Base-by-base conservation (phyloP, 495 filamentous ascomycete genomes). In the Daldinia loculata region DNA sequence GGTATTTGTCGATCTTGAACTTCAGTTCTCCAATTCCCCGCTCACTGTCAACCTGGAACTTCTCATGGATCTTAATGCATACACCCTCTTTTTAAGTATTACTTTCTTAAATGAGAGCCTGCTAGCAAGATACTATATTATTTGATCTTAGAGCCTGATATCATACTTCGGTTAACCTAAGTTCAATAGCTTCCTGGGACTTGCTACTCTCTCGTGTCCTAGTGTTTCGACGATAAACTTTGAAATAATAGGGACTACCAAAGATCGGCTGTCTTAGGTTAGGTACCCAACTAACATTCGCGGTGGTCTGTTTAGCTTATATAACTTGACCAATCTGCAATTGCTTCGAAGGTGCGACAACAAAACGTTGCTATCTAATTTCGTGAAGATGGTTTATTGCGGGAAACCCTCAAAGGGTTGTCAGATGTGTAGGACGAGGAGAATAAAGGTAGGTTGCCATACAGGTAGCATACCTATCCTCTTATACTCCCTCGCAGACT, bases 351-450 rank as follows among this genome's bases (percentile, higher is more conserved):
- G 9, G 3, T 53, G 6, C 27, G 50, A 3, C 14, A 2, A 53
- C 26, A 14, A 12, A 0, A 53, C 24, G 26, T 30, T 12, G 22
- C 4, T 17, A n/a, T 30, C 26, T 14, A 24, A 17, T 30, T 30
- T 8, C 26, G 26, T n/a, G 24, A 70, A 71, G 30, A 93, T 93
- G 90, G 90, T 93, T 2, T 93, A 92, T 74, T 88, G 88, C 71
- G 90, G 90, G 29, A 90, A 91, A 76, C 90, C 90, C 57, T 91
- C 89, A 64, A 84, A 86, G 82, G 90, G 89, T 58, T 93, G 90
- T 75, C 89, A 89, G 77, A 89, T 90, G 81, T 93, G 90, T 74
- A 83, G 90, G 76, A 86, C 85, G 19, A 85, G 89, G 70, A 86
- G 91, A 76, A 91, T 87, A 82, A 93, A 89, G 89, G 91, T 91